Conservation (phyloP, 2,329 filamentous ascomycete species). For the Helicocarpus griseus region DNA sequence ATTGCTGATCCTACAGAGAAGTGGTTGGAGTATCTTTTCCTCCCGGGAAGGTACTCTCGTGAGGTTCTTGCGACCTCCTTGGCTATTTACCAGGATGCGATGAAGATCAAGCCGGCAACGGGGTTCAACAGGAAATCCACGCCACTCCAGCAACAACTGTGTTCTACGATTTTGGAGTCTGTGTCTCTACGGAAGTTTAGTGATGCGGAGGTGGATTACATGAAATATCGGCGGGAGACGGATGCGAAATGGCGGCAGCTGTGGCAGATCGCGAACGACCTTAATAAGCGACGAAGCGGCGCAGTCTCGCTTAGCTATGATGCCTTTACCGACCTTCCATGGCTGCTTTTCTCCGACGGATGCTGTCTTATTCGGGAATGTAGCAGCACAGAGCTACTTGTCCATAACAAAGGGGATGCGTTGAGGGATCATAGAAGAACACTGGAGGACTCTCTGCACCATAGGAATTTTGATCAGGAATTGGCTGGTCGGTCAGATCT, state of each 20-base stretch:
- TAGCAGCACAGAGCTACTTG: slow-evolving; percentile 64
- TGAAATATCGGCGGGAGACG: slow-evolving; percentile 61
- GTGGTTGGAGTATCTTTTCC: slow-evolving; percentile 77
- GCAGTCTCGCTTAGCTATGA: slow-evolving; percentile 71
- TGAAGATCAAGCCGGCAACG: slow-evolving; percentile 33
- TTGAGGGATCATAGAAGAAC: slow-evolving; percentile 29
- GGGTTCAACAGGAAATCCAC: slow-evolving; percentile 37
- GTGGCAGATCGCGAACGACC: slow-evolving; percentile 72
- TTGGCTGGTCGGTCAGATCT: slow-evolving; percentile 46
- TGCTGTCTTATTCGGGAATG: slow-evolving; percentile 71
- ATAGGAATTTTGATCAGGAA: slow-evolving; percentile 32
- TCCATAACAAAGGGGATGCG: slow-evolving; percentile 51
- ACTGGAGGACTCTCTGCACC: slow-evolving; percentile 34
- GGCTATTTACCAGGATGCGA: slow-evolving; percentile 64
- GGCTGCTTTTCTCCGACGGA: slow-evolving; percentile 76
- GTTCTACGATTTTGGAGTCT: slow-evolving; percentile 59
- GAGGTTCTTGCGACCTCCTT: slow-evolving; percentile 77
- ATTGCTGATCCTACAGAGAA: slow-evolving; percentile 65
- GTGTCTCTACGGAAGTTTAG: slow-evolving; percentile 54
- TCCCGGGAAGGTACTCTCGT: slow-evolving; percentile 70
- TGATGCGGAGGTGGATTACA: slow-evolving; percentile 59
- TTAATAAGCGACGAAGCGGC: slow-evolving; percentile 79
- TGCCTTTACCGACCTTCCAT: slow-evolving; percentile 58
- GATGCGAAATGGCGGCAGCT: slow-evolving; percentile 84
- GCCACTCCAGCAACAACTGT: slow-evolving; percentile 66